Evolutionary conservation across 495 filamentous ascomycete genomes (phyloP), one percentile per base, ranked within the genome.

Genomic region (Physcia stellaris): DNA sequence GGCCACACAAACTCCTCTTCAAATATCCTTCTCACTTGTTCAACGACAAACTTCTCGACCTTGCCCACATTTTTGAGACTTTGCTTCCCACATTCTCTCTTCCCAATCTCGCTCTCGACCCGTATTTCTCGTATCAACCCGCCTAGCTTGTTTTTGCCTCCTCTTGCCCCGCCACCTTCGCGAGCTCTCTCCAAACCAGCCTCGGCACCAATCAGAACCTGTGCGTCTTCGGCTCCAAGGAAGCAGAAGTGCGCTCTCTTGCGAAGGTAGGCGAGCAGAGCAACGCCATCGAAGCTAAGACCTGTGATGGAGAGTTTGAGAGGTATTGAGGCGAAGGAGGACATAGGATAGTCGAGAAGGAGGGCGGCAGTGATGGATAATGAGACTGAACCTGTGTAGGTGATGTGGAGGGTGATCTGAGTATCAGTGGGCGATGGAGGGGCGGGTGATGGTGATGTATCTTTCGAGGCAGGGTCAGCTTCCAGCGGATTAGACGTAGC

Each of bases 1-100:
- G 90, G 90, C 62, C 87, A 98, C 17, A 98, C 87, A 55, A 98
- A 83, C 57, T 98, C 90, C 53, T 95, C 90, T 59, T 98, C 90
- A 51, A 98, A 96, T 42, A 96, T 94, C 40, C 86, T 73, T 42
- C 88, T 77, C 24, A 98, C 90, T 56, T 96, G 92, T 54, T 94
- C 88, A 17, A 98, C 69, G 32, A 98, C 84, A 54, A 98, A 98
- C 44, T 85, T 79, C 63, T 98, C 90, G 26, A 98, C 90, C 63
- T 98, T 98, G 13, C 92, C 87, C 26, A 98, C 86, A 59, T 98
- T 98, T 66, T 94, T 96, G 20, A 98, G 60, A 23, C 86, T 86
- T 59, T 93, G 86, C 60, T 87, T 93, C 22, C 85, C 84, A 41
- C 82, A 78, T 51, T 86, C 86, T 48, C 83, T 76, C 52, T 88